Percentiles rank a stretch among this genome's conserved stretches.
Conservation (phyloP, 805 yeast species). For the Nakazawaea pomicola region DNA sequence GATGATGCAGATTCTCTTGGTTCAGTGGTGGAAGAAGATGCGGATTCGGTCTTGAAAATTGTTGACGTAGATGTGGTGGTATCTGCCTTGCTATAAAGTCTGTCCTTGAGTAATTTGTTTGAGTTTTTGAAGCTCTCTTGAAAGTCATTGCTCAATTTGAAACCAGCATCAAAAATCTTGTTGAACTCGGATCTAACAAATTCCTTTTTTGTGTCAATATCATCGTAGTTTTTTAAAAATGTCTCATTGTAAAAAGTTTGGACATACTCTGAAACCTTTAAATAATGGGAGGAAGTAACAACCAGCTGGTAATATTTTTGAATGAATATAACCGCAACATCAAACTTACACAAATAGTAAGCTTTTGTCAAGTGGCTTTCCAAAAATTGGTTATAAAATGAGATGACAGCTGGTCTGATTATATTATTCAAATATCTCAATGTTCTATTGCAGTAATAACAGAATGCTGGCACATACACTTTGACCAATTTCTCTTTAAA, state of each 20-base stretch:
- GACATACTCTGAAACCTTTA: neutral
- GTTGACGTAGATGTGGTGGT: no score
- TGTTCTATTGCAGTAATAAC: neutral
- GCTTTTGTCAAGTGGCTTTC: neutral
- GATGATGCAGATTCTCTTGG: constrained; percentile 3
- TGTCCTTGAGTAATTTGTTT: constrained; percentile 12
- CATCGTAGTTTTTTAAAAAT: constrained; percentile 11
- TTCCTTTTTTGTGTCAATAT: constrained; percentile 25
- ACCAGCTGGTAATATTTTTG: no score
- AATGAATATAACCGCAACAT: neutral
- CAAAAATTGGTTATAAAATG: neutral
- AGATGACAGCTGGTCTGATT: neutral
- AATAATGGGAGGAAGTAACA: neutral
- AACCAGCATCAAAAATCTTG: constrained; percentile 23
- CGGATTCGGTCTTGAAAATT: no score
- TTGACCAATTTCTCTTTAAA: constrained; percentile 4
- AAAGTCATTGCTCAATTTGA: constrained; percentile 21
- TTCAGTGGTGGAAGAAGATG: no score
- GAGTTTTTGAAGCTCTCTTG: constrained; percentile 15
- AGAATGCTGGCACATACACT: constrained; percentile 3
- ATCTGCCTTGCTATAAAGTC: constrained; percentile 5
- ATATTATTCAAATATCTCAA: constrained; percentile 3
- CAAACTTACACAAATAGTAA: constrained; percentile 2
- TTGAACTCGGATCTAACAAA: constrained; percentile 27
- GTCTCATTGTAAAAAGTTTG: neutral